Evolutionary conservation across 1,284 basidiomycete species (phyloP).

Genomic region (Puccinia coronata): DNA sequence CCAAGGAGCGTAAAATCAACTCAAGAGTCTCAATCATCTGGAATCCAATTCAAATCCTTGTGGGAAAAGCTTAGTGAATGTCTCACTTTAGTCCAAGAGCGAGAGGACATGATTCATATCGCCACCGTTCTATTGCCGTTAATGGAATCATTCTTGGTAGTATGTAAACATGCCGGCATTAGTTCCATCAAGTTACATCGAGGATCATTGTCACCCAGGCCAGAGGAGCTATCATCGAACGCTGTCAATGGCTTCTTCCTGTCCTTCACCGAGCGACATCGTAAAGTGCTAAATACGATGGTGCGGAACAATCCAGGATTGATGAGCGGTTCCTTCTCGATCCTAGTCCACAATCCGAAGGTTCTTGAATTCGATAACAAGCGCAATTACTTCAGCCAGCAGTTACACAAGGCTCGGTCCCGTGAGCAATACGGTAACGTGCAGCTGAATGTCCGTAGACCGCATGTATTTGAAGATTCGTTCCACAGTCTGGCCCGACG

Average conservation of each 20-base stretch:
- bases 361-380: slow-evolving; percentile 99
- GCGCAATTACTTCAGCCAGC: no score
- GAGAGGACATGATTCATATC: slow-evolving; percentile 79
- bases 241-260: slow-evolving; percentile 79
- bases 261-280: slow-evolving; percentile 88
- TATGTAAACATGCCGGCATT: slow-evolving; percentile 82
- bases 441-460: no score
- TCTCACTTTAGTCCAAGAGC: slow-evolving; percentile 75
- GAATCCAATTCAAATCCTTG: slow-evolving; percentile 81
- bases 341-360: slow-evolving; percentile 91
- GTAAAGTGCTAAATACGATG: slow-evolving; percentile 92
- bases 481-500: slow-evolving; percentile 87
- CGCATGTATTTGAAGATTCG: no score
- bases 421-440: no score
- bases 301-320: no score
- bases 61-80: slow-evolving; percentile 86
- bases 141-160: slow-evolving; percentile 95
- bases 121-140: slow-evolving; percentile 85
- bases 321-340: slow-evolving; percentile 94
- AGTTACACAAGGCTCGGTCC: slow-evolving; percentile 82
- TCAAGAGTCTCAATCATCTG: slow-evolving; percentile 62
- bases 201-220: slow-evolving; percentile 64
- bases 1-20: slow-evolving; percentile 60
- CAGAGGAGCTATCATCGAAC: slow-evolving; percentile 70
- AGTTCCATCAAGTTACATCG: slow-evolving; percentile 56